Conservation (phyloP, 2,329 filamentous ascomycete species). For the Fusarium palustre region DNA sequence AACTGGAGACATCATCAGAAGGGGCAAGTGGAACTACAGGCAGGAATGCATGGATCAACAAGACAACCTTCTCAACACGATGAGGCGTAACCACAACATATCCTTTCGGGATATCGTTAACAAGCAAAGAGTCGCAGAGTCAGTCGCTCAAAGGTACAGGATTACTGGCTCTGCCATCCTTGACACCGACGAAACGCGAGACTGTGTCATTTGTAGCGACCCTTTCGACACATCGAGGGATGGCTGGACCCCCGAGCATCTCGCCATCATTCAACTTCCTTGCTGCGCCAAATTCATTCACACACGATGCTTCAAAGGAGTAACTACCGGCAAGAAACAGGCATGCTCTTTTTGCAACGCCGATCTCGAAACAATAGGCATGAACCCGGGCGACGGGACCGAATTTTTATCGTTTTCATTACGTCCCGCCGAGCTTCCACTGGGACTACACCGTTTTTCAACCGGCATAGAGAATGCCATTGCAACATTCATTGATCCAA, state of each 20-base stretch:
- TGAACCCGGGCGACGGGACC: not conserved
- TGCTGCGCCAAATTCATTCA: conserved; percentile 30
- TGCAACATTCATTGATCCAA: not conserved
- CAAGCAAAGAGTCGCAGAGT: not conserved
- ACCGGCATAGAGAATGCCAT: not conserved
- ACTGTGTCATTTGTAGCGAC: conserved; percentile 22
- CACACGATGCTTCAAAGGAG: conserved; percentile 26
- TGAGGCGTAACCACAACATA: conserved; percentile 17
- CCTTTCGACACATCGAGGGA: conserved; percentile 3
- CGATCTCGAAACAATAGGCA: not conserved
- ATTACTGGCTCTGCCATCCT: not conserved
- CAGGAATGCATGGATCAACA: not conserved
- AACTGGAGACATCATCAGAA: not conserved
- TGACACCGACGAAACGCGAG: not conserved
- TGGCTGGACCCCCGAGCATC: not conserved
- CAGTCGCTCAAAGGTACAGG: not conserved
- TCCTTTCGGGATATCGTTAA: not conserved
- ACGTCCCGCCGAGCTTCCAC: not conserved
- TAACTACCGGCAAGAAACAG: not conserved
- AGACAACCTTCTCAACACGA: not conserved
- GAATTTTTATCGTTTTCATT: not conserved
- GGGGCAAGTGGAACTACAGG: not conserved
- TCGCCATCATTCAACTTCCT: conserved; percentile 4
- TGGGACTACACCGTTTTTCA: not conserved
- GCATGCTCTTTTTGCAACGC: conserved; percentile 23